Conservation (phyloP, 1,139 yeast species). For the Yamadazyma kanchanaburiensis region DNA sequence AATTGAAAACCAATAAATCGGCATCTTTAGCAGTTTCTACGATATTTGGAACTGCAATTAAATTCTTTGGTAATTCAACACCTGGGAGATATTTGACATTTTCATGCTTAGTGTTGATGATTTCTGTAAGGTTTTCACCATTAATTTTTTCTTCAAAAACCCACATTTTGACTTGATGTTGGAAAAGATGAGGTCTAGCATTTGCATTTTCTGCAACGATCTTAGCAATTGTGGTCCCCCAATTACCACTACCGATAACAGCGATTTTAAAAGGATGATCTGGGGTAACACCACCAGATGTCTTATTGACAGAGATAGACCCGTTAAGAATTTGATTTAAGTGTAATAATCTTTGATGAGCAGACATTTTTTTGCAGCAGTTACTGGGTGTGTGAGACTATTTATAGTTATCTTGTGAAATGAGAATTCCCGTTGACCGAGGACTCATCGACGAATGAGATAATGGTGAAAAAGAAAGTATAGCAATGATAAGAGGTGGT, state of each 20-base stretch:
- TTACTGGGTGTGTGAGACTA: constrained; percentile 1
- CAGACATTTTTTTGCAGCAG: constrained; percentile 10
- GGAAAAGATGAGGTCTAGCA: constrained; percentile 38
- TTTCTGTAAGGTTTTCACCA: constrained; percentile 42
- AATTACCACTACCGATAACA: constrained; percentile 47
- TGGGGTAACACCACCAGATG: constrained; percentile 18
- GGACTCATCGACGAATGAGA: too few relatives aligned
- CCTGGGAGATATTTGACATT: constrained; percentile 47
- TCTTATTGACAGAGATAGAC: constrained; percentile 10
- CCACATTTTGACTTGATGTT: constrained; percentile 44
- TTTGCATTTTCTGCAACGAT: constrained; percentile 43
- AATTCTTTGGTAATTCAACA: constrained; percentile 40
- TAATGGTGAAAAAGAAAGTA: too few relatives aligned
- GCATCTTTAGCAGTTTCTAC: constrained; percentile 40
- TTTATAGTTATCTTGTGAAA: constrained; percentile 1
- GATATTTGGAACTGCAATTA: constrained; percentile 38
- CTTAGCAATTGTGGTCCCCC: constrained; percentile 51
- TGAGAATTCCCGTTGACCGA: constrained; percentile 6
- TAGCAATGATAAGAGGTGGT: too few relatives aligned
- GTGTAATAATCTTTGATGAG: constrained; percentile 38
- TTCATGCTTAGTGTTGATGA: constrained; percentile 43
- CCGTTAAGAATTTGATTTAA: constrained; percentile 34
- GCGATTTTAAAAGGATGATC: constrained; percentile 37
- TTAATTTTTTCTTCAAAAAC: constrained; percentile 43
- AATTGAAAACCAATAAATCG: constrained; percentile 44